These are phyloP conservation scores for Wallacemonas sp. DNA, from an alignment of 208 protist species.

Conservation along the genomic window DNA sequence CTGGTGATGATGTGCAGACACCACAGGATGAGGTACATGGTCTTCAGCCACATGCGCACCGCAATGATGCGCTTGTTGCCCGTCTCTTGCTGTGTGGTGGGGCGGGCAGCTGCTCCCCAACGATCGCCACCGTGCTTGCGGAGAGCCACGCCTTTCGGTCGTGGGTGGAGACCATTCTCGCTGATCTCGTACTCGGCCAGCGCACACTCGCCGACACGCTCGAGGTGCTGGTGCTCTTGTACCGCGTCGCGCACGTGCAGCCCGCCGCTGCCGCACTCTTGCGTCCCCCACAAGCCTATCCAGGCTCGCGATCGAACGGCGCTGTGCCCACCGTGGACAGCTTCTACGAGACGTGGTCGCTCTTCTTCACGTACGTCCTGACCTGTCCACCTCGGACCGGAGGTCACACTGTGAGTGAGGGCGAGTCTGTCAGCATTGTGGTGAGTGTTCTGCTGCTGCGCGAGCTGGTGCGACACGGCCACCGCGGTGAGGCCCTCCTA, in stretches of 20 bases:
- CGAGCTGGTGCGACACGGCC: conserved; percentile 27
- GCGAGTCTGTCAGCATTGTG: conserved; percentile 17
- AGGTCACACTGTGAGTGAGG: no score
- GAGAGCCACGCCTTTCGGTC: conserved; percentile 33
- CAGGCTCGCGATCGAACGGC: neutral
- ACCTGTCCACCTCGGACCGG: no score
- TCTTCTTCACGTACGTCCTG: conserved; percentile 40
- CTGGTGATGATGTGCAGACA: neutral
- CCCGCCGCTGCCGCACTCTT: conserved; percentile 10
- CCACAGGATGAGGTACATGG: neutral
- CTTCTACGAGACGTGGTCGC: conserved; percentile 41
- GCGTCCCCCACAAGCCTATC: neutral
- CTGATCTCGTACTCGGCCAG: conserved; percentile 34
- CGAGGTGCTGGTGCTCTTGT: conserved; percentile 43
- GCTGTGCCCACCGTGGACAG: neutral
- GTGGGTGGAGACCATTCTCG: conserved; percentile 29
- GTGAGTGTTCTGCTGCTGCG: conserved; percentile 41
- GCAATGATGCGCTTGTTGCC: neutral
- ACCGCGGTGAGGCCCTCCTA: conserved; percentile 18
- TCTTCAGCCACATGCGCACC: no score
- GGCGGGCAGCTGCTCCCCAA: neutral
- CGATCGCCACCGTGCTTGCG: conserved; percentile 15
- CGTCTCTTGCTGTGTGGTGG: conserved; percentile 44
- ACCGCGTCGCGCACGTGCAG: conserved; percentile 32
- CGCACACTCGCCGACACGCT: conserved; percentile 19